Evolutionary conservation across 2,329 filamentous ascomycete genomes (phyloP).

Genomic region (Fonsecaea multimorphosa): DNA sequence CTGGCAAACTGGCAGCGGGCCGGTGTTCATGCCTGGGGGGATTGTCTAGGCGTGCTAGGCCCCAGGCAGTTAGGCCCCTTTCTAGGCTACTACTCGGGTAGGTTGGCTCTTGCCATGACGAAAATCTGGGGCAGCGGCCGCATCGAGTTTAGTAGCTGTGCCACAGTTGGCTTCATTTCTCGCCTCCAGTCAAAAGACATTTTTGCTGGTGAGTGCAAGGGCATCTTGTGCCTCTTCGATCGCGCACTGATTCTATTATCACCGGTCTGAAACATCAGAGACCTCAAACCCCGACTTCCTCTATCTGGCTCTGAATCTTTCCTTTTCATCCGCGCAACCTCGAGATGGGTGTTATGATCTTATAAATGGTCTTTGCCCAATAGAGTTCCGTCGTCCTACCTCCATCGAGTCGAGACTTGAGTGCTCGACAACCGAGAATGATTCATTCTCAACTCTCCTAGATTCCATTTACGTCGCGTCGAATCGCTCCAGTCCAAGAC

Average conservation of each 20-base stretch:
- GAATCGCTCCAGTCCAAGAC: neutral
- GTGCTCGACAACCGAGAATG: conserved; percentile 30
- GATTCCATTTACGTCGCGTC: conserved; percentile 3
- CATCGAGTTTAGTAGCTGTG: conserved; percentile 3
- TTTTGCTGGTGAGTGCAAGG: conserved; percentile 12
- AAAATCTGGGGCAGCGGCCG: conserved; percentile 16
- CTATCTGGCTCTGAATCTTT: neutral
- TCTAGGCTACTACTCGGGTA: too few relatives aligned
- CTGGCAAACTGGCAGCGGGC: too few relatives aligned
- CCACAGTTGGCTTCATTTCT: conserved; percentile 7
- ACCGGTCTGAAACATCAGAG: neutral
- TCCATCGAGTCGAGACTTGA: conserved; percentile 25
- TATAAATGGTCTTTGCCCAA: conserved; percentile 1
- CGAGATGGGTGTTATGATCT: conserved; percentile 10
- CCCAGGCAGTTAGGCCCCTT: conserved; percentile 4
- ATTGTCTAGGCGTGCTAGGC: conserved; percentile 5
- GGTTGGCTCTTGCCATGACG: conserved; percentile 1
- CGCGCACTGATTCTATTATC: conserved; percentile 11
- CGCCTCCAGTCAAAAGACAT: conserved; percentile 17
- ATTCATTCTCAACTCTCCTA: conserved; percentile 17
- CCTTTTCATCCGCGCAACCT: conserved; percentile 4
- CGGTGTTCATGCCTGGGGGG: neutral
- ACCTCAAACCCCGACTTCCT: neutral
- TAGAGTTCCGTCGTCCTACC: conserved; percentile 18
- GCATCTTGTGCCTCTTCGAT: conserved; percentile 15